Evolutionary conservation across 208 protist species (phyloP), one percentile per base, ranked within the genome.

Genomic region (Crithidia expoeki): DNA sequence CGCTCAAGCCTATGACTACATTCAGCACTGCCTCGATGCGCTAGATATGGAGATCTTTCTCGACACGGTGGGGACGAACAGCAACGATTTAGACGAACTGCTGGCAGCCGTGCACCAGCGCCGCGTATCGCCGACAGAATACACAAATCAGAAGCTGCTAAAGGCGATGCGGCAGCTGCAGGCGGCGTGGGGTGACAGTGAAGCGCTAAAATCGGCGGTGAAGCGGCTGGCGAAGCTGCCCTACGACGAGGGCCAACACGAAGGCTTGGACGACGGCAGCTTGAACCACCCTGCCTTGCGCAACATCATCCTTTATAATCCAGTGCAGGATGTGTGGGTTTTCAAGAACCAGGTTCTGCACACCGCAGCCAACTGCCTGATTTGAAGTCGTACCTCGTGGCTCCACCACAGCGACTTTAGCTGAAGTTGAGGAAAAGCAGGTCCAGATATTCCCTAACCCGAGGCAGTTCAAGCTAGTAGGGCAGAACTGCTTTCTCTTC

Each of bases 31-130:
- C 28, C 85, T 95, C 7, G 87, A 95, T 65, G 81, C 90, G 1
- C 74, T 95, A 1, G 85, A 89, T 25, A 58, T 93, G 65, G 72
- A 79, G 56, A 47, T 77, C 40, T 95, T 95, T 32, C 53, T 93
- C 14, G 81, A 91, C 21, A 78, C 85, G 0, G 83, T 89, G 28
- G 90, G 87, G 17, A 92, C 89, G 50, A 94, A 92, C 83, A 92
- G 89, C 74, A 93, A 90, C 69, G 90, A 93, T 42, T 52, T 95
- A 17, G 90, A 95, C 63, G 90, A 95, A 66, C 80, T 95, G 30
- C 82, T 93, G n/a, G 83, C 87, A 16, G 78, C 84, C 17, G 84
- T 89, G 5, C 84, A 88, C 16, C 90, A 95, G 57, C 82, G 78
- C 9, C 62, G 56, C n/a, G 68, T 77, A 9, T 74, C 89, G 30